These are phyloP conservation scores for Wallacemonas sp. DNA, from an alignment of 208 protist species.

Conservation along the genomic window DNA sequence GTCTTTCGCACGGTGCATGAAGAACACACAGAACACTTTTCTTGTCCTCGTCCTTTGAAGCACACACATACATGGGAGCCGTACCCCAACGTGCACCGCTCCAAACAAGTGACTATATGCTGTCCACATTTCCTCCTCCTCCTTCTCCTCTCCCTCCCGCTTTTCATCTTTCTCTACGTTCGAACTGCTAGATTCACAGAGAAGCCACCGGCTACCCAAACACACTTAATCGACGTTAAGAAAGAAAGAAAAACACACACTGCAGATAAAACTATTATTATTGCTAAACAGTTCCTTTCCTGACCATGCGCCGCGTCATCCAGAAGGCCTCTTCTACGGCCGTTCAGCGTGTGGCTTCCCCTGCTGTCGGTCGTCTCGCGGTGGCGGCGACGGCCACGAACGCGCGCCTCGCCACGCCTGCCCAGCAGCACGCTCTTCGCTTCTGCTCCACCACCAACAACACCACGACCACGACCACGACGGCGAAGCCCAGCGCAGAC, in stretches of 20 bases:
- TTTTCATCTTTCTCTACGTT: background rate
- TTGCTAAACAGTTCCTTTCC: no score
- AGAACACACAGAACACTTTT: no score
- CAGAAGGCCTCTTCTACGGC: constrained; percentile 28
- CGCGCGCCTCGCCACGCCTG: background rate
- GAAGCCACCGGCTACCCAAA: no score
- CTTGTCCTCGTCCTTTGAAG: no score
- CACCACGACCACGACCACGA: background rate
- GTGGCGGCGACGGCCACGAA: background rate
- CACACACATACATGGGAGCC: no score
- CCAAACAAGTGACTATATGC: no score
- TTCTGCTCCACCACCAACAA: constrained; percentile 13
- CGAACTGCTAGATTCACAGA: no score
- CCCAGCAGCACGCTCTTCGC: constrained; percentile 20
- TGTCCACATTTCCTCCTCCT: background rate
- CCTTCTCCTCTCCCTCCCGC: background rate
- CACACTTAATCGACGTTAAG: no score
- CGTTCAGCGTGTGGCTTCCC: constrained; percentile 7
- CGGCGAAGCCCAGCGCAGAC: constrained; percentile 23
- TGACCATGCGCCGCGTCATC: constrained; percentile 49
- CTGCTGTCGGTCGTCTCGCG: background rate
- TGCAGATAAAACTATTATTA: constrained; percentile 11
- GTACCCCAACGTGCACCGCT: no score
- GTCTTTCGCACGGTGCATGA: no score
- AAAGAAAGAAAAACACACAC: background rate